Conservation (phyloP, 371 early-diverging fungal genomes). For the Mortierella sp. region DNA sequence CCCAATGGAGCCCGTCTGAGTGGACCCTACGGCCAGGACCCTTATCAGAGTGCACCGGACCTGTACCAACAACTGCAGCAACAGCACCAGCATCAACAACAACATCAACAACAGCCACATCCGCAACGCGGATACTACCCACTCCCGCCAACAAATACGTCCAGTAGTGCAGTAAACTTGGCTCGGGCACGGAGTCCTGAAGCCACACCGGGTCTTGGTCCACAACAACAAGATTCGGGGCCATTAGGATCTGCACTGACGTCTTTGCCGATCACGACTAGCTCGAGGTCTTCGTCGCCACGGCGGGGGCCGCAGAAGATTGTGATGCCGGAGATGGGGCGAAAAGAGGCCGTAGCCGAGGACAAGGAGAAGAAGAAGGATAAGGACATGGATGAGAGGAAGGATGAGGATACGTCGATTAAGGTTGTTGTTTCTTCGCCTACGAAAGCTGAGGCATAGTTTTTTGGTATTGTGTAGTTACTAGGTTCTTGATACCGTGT, state of each 20-base stretch:
- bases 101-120: slow-evolving; percentile 14
- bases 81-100: slow-evolving; percentile 13
- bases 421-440: no score
- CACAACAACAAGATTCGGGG: slow-evolving; percentile 2
- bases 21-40: background rate
- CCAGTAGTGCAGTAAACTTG: background rate
- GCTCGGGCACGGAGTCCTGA: background rate
- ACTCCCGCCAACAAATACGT: slow-evolving; percentile 14
- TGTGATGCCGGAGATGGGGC: slow-evolving; percentile 32
- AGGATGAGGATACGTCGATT: background rate
- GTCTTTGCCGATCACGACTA: slow-evolving; percentile 15
- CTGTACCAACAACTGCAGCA: slow-evolving; percentile 6
- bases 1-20: background rate
- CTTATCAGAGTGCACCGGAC: background rate
- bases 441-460: no score
- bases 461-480: no score
- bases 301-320: slow-evolving; percentile 40
- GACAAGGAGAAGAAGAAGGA: background rate
- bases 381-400: background rate
- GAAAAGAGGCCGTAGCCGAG: slow-evolving; percentile 13
- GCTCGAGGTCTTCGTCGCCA: slow-evolving; percentile 23
- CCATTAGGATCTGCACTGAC: slow-evolving; percentile 4
- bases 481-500: no score
- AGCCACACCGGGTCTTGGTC: background rate
- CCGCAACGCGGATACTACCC: slow-evolving; percentile 22